Conservation (phyloP, 108 stramenopile genomes). For the Cyclotella atomus region DNA sequence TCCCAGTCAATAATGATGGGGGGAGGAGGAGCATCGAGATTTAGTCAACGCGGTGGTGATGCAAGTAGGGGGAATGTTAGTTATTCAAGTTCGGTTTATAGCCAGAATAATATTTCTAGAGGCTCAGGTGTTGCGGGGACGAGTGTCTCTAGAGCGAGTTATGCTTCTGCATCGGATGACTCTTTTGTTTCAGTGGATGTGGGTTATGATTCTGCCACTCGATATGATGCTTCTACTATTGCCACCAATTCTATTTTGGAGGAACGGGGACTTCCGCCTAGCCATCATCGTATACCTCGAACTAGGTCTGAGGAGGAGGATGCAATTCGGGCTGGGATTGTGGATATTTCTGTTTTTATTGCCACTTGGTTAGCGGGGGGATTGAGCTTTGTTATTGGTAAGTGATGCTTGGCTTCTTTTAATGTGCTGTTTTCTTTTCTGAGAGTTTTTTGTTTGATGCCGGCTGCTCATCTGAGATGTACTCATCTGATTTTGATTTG, state of each 20-base stretch:
- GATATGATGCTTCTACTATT: conserved; percentile 1
- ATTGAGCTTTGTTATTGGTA: conserved; percentile 28
- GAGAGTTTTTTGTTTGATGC: neutral
- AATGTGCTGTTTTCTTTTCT: neutral
- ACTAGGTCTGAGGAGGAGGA: conserved; percentile 11
- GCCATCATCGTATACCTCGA: neutral
- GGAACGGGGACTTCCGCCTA: neutral
- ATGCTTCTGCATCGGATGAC: neutral
- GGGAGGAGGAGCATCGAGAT: neutral
- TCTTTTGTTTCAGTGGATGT: neutral
- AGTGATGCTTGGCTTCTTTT: neutral
- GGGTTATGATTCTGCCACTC: neutral
- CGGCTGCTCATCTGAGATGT: too few species aligned
- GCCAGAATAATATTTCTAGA: neutral
- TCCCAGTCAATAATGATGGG: too few species aligned
- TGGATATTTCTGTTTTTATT: conserved; percentile 22
- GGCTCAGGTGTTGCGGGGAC: neutral
- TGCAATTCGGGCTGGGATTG: conserved; percentile 33
- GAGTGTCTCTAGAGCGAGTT: neutral
- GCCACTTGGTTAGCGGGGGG: conserved; percentile 33
- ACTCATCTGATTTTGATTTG: too few species aligned
- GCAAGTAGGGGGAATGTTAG: neutral
- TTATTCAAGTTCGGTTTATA: neutral
- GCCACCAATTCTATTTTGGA: neutral
- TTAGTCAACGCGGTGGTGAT: neutral